These are phyloP conservation scores for Aspergillus fructus DNA, from an alignment of 2,329 filamentous ascomycete species.

Conservation along the genomic window DNA sequence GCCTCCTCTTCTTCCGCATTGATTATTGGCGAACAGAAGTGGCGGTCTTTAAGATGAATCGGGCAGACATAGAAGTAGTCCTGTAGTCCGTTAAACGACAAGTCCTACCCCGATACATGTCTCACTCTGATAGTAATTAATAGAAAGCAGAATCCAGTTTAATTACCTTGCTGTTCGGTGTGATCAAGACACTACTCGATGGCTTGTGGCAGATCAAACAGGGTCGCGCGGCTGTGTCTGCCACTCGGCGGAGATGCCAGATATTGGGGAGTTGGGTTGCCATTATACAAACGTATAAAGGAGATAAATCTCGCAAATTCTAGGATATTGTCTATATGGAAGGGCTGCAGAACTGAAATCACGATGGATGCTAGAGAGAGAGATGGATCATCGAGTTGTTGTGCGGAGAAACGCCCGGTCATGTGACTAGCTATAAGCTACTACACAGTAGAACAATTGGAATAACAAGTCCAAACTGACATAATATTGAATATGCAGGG, in stretches of 20 bases:
- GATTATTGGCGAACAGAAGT: slow-evolving; percentile 67
- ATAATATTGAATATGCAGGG: not conserved
- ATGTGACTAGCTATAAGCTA: slow-evolving; percentile 10
- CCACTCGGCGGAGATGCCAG: slow-evolving; percentile 83
- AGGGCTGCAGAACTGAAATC: not conserved
- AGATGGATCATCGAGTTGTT: not conserved
- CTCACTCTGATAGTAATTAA: not conserved
- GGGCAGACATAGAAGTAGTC: slow-evolving; percentile 93
- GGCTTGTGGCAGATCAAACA: slow-evolving; percentile 93
- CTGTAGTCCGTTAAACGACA: slow-evolving; percentile 37
- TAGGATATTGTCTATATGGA: not conserved
- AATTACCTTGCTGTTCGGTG: slow-evolving; percentile 78
- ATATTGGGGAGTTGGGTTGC: slow-evolving; percentile 62
- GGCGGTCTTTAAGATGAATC: slow-evolving; percentile 75
- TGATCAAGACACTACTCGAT: slow-evolving; percentile 82
- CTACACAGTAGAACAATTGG: not conserved
- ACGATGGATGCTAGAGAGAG: not conserved
- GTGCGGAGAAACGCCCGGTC: slow-evolving; percentile 14
- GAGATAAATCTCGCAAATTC: not conserved
- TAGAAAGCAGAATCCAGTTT: not conserved
- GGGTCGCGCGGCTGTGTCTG: slow-evolving; percentile 75
- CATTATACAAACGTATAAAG: not conserved
- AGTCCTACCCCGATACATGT: not conserved
- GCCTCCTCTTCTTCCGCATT: slow-evolving; percentile 43
- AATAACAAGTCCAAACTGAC: too few relatives aligned